Conservation (phyloP, 2,329 filamentous ascomycete genomes). For the Graphilbum sp. region DNA sequence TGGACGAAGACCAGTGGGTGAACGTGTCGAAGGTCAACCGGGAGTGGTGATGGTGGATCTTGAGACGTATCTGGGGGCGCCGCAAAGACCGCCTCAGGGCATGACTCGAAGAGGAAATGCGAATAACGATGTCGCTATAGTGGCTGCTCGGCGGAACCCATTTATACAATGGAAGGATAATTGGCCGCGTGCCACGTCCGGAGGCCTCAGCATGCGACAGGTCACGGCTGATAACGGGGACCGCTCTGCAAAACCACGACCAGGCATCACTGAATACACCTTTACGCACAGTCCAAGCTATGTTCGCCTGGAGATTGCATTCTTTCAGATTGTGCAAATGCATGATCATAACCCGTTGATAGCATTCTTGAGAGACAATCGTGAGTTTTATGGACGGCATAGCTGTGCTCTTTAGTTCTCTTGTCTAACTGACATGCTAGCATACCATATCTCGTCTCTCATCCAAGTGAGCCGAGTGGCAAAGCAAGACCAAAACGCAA, state of each 20-base stretch:
- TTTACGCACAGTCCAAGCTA: conserved; percentile 65
- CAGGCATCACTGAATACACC: conserved; percentile 50
- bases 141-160: conserved; percentile 60
- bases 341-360: conserved; percentile 71
- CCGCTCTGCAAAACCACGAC: background rate
- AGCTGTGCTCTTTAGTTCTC: too few relatives aligned
- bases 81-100: background rate
- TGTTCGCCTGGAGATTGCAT: conserved; percentile 56
- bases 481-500: conserved; percentile 73
- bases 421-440: conserved; percentile 15
- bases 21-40: conserved; percentile 15
- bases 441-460: conserved; percentile 88
- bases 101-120: background rate
- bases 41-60: conserved; percentile 32
- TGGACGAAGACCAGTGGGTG: conserved; percentile 8
- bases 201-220: conserved; percentile 60
- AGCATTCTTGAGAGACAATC: conserved; percentile 53
- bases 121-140: conserved; percentile 44
- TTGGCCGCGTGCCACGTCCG: conserved; percentile 66
- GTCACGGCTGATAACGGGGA: background rate
- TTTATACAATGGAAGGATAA: conserved; percentile 78
- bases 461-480: conserved; percentile 86
- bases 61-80: conserved; percentile 31
- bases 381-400: too few relatives aligned
- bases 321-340: conserved; percentile 69